These are phyloP conservation scores for Acanthamoeba lenticulata DNA, from an alignment of 208 protist genomes.

Conservation along the genomic window DNA sequence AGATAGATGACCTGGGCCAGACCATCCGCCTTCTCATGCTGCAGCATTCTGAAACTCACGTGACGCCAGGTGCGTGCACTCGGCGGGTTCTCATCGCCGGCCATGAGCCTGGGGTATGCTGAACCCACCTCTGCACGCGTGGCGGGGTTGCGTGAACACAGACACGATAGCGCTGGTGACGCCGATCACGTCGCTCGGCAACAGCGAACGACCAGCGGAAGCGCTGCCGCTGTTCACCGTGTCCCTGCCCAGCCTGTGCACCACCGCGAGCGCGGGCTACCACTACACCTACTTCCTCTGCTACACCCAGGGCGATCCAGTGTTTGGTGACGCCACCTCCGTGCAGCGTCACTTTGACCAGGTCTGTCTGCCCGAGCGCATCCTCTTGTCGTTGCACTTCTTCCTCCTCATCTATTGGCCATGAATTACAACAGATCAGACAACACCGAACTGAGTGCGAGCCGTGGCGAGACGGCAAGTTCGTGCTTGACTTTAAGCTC, in stretches of 20 bases:
- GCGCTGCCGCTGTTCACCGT: not conserved
- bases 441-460: not conserved
- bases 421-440: not conserved
- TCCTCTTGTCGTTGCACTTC: not conserved
- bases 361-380: not conserved
- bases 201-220: not conserved
- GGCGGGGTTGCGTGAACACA: not conserved
- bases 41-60: not conserved
- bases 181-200: not conserved
- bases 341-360: not conserved
- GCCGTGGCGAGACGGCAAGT: not conserved
- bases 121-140: not conserved
- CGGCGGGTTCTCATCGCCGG: not conserved
- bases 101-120: not conserved
- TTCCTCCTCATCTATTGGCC: not conserved
- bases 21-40: not conserved
- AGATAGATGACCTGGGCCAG: not conserved
- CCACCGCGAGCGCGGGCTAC: not conserved
- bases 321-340: not conserved
- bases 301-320: not conserved
- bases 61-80: not conserved
- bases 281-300: constrained; percentile 26
- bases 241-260: not conserved
- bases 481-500: constrained; percentile 25
- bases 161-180: not conserved